phyloP scores from a whole-genome alignment of 768 basidiomycete genomes.

The Sporobolomyces pararoseus region DNA sequence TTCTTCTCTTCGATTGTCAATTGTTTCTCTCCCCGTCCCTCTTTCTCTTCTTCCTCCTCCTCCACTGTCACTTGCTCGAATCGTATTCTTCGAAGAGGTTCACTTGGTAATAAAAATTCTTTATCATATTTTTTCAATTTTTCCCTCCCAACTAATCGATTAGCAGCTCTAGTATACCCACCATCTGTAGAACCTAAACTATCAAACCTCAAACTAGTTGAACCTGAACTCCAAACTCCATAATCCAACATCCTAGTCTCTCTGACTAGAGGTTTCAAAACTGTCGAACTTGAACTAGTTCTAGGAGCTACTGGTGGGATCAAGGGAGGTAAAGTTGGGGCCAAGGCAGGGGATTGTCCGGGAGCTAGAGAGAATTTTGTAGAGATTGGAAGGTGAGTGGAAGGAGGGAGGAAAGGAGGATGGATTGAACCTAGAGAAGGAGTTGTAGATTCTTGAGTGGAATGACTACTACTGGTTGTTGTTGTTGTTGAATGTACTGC shows the following conservation, averaged over 20 bases:
- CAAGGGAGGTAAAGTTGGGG: background rate
- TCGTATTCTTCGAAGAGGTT: slow-evolving; percentile 1
- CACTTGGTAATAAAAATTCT: background rate
- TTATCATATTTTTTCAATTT: slow-evolving; percentile 7
- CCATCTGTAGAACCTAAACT: background rate
- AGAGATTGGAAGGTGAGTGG: background rate
- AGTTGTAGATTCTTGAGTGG: background rate
- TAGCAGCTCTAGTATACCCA: background rate
- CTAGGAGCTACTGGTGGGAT: background rate
- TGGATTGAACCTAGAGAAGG: too few relatives aligned
- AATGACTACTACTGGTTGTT: background rate
- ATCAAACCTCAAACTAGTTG: background rate
- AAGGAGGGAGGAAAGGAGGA: too few relatives aligned
- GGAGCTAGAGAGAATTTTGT: slow-evolving; percentile 1
- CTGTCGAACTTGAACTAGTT: background rate
- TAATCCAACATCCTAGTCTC: slow-evolving; percentile 3
- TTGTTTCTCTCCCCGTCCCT: background rate
- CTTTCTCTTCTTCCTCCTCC: background rate
- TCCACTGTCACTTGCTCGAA: background rate
- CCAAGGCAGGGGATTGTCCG: background rate
- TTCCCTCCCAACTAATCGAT: background rate
- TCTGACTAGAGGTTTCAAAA: background rate
- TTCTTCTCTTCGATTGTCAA: background rate
- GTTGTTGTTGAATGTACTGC: slow-evolving; percentile 28
- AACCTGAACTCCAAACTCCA: background rate